Evolutionary conservation across 306 rosid species (phyloP), one percentile per base, ranked within the genome.

Genomic region (Corylus americana): DNA sequence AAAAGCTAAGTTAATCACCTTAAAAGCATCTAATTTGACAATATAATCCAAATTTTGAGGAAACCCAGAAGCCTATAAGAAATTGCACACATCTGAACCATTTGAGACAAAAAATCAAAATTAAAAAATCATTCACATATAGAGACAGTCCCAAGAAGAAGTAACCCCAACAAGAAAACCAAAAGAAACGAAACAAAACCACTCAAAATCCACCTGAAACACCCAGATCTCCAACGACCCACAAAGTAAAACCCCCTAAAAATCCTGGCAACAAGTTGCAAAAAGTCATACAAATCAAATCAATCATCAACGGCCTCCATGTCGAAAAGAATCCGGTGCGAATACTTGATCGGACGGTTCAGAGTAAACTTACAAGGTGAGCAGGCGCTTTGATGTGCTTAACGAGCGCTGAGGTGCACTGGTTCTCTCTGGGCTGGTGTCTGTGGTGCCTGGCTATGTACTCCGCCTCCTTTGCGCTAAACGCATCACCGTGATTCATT

Each of bases 321-420:
- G 54, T 58, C 2, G 71, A 51, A 35, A 20, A 77, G 31, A 64
- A 55, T 48, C 57, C 14, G 64, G 1, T 47, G n/a, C 17, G 3
- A 48, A 54, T 1, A 35, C 20, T 29, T 6, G 20, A 70, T 27
- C 51, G 29, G 48, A 48, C 51, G 37, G 77, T 18, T 5, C 29
- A 68, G 20, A 4, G 39, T 27, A 5, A 49, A 39, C 89, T 77
- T 76, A 96, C 99, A 73, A 96, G 96, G 5, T 89, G 94, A 80
- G 89, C 90, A 31, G 98, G 99, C 17, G 99, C 98, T 69, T 78
- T 92, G 82, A 96, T 86, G 85, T 91, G 97, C 85, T 87, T 93
- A 48, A 93, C 93, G 48, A 96, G 81, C 10, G 96, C 91, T n/a
- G 99, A 90, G 47, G 98, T 84, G 84, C 99, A 93, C 92, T 96